Base-by-base conservation (phyloP, 768 basidiomycete species). In the Leccinum truebloodii region DNA sequence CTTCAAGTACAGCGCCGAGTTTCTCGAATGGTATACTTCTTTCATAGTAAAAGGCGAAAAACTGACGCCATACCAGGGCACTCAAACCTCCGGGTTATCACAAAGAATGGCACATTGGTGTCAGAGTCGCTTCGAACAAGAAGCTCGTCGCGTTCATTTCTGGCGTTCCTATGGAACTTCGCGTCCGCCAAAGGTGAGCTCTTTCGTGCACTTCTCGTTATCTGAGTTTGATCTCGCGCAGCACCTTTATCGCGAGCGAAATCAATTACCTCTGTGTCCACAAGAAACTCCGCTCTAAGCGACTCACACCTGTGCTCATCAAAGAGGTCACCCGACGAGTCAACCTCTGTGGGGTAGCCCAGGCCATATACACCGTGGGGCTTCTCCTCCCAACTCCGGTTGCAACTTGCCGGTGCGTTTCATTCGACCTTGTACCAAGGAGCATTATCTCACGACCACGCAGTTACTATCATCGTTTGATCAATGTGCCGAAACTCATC, bases 251-350 rank as follows among this genome's bases (percentile, higher is more conserved):
- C 30, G 85, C 87, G 46, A 88, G 87, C 72, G 97, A 98, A 75
- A 95, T 99, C 78, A 99, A 98, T 75, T 98, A 92, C 76, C 88
- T 99, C 54, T 96, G 94, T 68, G 88, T 98, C 1, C 95, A 97
- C 83, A 99, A 99, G 80, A 98, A 97, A 75, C 78, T 98, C 37
- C 89, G 97, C 18, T 92, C 94, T 0, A 98, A 98, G 73, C 90
- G 97, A 44, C 80, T 98, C 24, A 89, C 97, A 0, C 97, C 97
- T 1, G 92, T 98, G 13, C 82, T 99, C 54, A 98, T 99, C 77
- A 97, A 97, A 73, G 97, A 99, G 71, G 90, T 98, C 26, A 98
- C 97, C 0, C 83, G 97, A 22, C 92, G 93, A 70, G 91, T 92
- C 55, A 86, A 98, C 73, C 81, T 98, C 39, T 83, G 86, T 63